Evolutionary conservation across 345 rosid species (phyloP).

Genomic region (Brassica cretica): DNA sequence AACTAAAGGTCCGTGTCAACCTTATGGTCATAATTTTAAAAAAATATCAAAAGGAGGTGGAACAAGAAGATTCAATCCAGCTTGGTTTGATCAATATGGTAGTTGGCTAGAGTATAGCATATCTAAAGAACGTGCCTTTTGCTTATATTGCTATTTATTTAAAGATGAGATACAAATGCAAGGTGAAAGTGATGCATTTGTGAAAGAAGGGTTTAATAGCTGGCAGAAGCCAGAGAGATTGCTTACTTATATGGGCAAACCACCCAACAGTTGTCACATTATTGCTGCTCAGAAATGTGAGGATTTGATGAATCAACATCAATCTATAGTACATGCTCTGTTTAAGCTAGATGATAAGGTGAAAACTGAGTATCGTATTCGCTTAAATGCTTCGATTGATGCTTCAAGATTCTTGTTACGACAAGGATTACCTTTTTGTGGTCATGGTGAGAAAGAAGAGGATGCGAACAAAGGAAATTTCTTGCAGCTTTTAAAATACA

Average conservation of each 20-base stretch:
- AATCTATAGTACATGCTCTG: background rate
- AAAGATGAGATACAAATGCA: background rate
- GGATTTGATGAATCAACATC: background rate
- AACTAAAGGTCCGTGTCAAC: background rate
- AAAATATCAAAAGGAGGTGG: background rate
- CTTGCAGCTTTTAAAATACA: background rate
- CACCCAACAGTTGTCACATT: background rate
- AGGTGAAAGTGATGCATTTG: background rate
- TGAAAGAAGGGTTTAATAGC: background rate
- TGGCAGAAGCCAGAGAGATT: background rate
- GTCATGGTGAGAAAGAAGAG: background rate
- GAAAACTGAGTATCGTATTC: background rate
- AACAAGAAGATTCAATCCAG: background rate
- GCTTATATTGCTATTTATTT: background rate
- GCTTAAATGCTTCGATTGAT: background rate
- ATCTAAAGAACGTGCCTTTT: background rate
- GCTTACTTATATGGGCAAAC: background rate
- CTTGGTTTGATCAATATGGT: background rate
- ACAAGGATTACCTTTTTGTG: background rate
- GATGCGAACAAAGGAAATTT: background rate
- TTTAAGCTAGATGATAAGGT: background rate
- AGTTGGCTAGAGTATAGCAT: constrained; percentile 3
- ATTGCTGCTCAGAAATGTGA: background rate
- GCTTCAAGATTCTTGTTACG: background rate
- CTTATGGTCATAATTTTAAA: background rate